phyloP scores from a whole-genome alignment of 1,284 basidiomycete genomes.

The Trichosporon ovoides region DNA sequence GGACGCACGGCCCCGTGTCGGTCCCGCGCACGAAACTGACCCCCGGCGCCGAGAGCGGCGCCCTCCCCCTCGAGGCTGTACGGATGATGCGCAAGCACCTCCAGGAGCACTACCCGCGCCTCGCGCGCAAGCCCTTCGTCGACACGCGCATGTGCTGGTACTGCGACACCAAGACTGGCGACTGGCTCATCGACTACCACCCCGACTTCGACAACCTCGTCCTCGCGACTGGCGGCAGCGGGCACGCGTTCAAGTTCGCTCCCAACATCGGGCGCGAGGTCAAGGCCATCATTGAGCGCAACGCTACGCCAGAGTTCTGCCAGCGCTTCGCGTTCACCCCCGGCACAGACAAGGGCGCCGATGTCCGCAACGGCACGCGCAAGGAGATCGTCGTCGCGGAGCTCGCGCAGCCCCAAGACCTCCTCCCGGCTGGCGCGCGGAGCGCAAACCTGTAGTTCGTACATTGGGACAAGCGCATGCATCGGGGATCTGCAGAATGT shows the following conservation, averaged over 20 bases:
- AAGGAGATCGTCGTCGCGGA: conserved; percentile 21
- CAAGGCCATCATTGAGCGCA: conserved; percentile 62
- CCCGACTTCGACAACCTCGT: conserved; percentile 47
- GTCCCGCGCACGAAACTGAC: conserved; percentile 45
- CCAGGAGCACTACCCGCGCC: conserved; percentile 38
- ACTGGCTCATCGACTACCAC: conserved; percentile 53
- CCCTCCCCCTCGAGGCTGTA: conserved; percentile 40
- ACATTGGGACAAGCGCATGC: too few relatives aligned
- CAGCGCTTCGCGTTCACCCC: conserved; percentile 55
- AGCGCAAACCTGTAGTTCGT: conserved; percentile 10
- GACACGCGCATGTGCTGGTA: conserved; percentile 47
- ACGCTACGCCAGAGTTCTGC: conserved; percentile 44
- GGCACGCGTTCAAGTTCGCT: conserved; percentile 62
- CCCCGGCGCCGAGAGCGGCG: conserved; percentile 40
- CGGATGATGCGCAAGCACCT: conserved; percentile 31
- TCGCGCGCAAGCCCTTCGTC: conserved; percentile 45
- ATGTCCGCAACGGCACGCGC: conserved; percentile 34
- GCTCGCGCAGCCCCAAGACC: conserved; percentile 11
- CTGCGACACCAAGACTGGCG: conserved; percentile 50
- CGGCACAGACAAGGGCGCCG: conserved; percentile 29
- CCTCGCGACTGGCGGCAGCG: conserved; percentile 50
- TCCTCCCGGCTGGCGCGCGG: conserved; percentile 12
- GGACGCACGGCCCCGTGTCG: conserved; percentile 30
- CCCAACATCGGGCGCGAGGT: conserved; percentile 74
- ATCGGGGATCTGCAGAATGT: too few relatives aligned